These are phyloP conservation scores for Coniella vitis DNA, from an alignment of 2,329 filamentous ascomycete species.

Conservation along the genomic window DNA sequence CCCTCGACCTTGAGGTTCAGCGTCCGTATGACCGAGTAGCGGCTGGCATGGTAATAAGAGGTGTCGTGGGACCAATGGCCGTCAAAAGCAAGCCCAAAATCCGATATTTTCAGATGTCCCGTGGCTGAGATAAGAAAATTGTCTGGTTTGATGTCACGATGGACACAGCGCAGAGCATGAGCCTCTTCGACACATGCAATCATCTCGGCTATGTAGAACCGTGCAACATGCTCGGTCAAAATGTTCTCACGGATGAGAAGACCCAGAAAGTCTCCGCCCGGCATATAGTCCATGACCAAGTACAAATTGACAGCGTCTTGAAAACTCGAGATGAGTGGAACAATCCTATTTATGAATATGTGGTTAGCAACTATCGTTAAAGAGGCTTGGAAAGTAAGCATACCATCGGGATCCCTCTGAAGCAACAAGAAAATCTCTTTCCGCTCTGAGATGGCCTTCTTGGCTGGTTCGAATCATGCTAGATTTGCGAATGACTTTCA, in stretches of 20 bases:
- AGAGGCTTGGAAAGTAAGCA: conserved; percentile 16
- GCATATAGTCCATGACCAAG: conserved; percentile 97
- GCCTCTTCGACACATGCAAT: conserved; percentile 90
- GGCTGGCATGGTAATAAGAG: conserved; percentile 75
- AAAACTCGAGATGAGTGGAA: conserved; percentile 81
- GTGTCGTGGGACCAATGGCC: conserved; percentile 93
- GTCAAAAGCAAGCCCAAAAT: conserved; percentile 93
- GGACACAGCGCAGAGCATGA: conserved; percentile 82
- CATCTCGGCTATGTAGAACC: conserved; percentile 93
- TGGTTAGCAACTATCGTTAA: conserved; percentile 9
- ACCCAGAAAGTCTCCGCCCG: conserved; percentile 88
- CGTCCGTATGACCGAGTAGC: conserved; percentile 71
- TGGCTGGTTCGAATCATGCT: conserved; percentile 88
- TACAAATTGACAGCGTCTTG: conserved; percentile 82
- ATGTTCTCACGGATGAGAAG: conserved; percentile 79
- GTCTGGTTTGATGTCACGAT: conserved; percentile 93
- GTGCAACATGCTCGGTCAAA: conserved; percentile 69
- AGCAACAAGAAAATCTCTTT: conserved; percentile 84
- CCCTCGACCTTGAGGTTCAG: conserved; percentile 68
- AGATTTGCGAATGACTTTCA: conserved; percentile 95
- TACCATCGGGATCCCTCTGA: conserved; percentile 81
- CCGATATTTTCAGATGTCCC: conserved; percentile 90
- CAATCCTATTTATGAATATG: conserved; percentile 50
- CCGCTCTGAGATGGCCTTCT: conserved; percentile 85
- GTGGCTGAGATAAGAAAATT: conserved; percentile 88